Conservation (phyloP, 345 rosid genomes). For the Stellera chamaejasme region DNA sequence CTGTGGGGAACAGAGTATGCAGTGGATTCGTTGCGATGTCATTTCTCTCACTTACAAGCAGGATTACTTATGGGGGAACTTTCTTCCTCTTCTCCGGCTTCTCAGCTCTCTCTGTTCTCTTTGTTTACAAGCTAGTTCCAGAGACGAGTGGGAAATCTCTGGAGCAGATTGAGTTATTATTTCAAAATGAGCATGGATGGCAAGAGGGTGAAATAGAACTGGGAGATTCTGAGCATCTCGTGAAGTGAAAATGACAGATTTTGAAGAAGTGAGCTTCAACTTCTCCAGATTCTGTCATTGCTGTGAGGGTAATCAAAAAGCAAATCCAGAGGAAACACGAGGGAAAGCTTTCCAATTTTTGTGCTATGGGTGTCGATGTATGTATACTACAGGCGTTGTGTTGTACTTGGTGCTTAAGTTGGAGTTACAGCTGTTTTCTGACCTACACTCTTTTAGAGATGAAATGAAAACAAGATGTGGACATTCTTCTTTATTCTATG, state of each 20-base stretch:
- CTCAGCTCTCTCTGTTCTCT: constrained; percentile 43
- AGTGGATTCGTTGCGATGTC: constrained; percentile 69
- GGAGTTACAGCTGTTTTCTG: too few relatives aligned
- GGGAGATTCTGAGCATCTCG: constrained; percentile 52
- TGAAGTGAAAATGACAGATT: constrained; percentile 13
- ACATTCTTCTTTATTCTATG: too few relatives aligned
- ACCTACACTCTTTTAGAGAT: too few relatives aligned
- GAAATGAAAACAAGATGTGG: too few relatives aligned
- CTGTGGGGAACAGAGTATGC: constrained; percentile 57
- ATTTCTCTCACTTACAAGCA: constrained; percentile 41
- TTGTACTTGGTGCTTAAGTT: too few relatives aligned
- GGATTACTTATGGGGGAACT: constrained; percentile 43
- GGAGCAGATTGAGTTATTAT: constrained; percentile 51
- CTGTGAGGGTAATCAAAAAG: too few relatives aligned
- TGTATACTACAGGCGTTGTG: too few relatives aligned
- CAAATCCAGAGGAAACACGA: too few relatives aligned
- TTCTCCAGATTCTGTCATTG: too few relatives aligned
- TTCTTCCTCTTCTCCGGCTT: constrained; percentile 39
- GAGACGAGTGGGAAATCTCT: constrained; percentile 65
- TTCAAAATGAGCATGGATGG: constrained; percentile 27
- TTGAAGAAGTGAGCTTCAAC: too few relatives aligned
- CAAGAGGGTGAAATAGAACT: constrained; percentile 38
- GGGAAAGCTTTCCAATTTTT: too few relatives aligned
- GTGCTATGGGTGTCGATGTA: too few relatives aligned
- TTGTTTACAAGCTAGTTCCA: constrained; percentile 40